Evolutionary conservation across 768 basidiomycete genomes (phyloP), one percentile per base, ranked within the genome.

Genomic region (Clitopilus passeckerianus): DNA sequence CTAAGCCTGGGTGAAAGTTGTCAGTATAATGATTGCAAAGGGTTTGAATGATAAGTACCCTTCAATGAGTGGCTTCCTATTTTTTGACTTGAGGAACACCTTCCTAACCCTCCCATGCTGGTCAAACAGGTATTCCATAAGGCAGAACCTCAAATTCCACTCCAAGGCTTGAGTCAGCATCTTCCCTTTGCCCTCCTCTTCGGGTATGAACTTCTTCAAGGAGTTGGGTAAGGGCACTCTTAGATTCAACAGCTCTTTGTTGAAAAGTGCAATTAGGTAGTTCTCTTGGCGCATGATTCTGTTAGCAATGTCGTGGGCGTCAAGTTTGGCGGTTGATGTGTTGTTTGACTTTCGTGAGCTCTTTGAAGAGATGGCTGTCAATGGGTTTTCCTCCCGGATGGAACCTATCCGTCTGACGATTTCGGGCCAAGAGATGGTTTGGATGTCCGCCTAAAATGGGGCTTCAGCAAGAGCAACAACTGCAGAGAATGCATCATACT

Each of bases 221-320:
- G 74, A 59, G 20, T 64, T 71, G 5, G 94, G 95, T 24, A 95
- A 67, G 1, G 97, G 93, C 1, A 94, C 82, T 8, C 87, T 86
- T 20, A 98, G 79, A 73, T 99, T 91, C 56, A 99, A 79, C 5
- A 98, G 73, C 63, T 97, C 94, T 71, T 98, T 98, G 76, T 98
- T 99, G 73, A 99, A 97, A 18, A 99, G 73, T 0, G 97, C 95
- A 60, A 98, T 97, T 55, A 99, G 82, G 70, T 98, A 99, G 73
- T 99, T 99, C 70, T 98, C 97, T 71, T 98, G 93, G 33, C 97
- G 85, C 86, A 99, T 84, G 66, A 99, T 98, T 56, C 97, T 89
- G 70, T 98, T 98, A 4, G 96, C 96, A 57, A 98, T 86, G 72
- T 98, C 96, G 69, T 99, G 97, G 1, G 96, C 97, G 65, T 99